phyloP scores from a whole-genome alignment of 2,329 filamentous ascomycete genomes.

The Nigrospora sphaerica region DNA sequence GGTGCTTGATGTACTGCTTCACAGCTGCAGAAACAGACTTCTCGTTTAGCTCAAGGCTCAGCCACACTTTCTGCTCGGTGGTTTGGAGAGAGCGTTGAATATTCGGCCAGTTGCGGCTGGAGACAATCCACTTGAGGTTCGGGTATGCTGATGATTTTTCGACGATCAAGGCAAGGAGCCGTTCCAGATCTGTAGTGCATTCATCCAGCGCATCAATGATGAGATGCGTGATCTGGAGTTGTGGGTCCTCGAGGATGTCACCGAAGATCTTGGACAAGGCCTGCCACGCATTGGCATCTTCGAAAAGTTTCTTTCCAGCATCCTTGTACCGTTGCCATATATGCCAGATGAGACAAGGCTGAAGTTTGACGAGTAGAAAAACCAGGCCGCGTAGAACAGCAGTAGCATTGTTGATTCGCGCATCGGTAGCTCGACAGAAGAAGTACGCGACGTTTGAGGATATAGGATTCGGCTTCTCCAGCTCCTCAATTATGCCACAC shows the following conservation, averaged over 20 bases:
- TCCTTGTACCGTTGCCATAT: slow-evolving; percentile 24
- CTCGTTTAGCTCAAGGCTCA: slow-evolving; percentile 30
- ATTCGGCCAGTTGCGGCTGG: slow-evolving; percentile 31
- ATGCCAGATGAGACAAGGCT: slow-evolving; percentile 24
- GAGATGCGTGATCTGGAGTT: slow-evolving; percentile 13
- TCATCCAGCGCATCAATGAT: slow-evolving; percentile 2
- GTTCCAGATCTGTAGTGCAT: neutral
- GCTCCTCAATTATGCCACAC: slow-evolving; percentile 15
- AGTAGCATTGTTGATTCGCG: slow-evolving; percentile 26
- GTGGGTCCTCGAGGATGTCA: slow-evolving; percentile 28
- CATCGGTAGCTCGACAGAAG: slow-evolving; percentile 34
- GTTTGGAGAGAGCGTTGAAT: slow-evolving; percentile 26
- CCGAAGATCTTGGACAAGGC: slow-evolving; percentile 28
- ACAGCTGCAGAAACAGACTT: slow-evolving; percentile 25
- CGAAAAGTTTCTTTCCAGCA: slow-evolving; percentile 27
- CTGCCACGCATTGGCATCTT: slow-evolving; percentile 28
- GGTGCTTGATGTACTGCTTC: slow-evolving; percentile 22
- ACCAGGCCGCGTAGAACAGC: slow-evolving; percentile 36
- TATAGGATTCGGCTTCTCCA: slow-evolving; percentile 4
- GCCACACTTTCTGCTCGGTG: slow-evolving; percentile 8
- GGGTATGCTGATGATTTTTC: neutral
- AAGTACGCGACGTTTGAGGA: slow-evolving; percentile 20
- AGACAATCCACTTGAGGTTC: slow-evolving; percentile 32
- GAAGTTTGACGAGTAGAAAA: slow-evolving; percentile 26
- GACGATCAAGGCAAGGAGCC: slow-evolving; percentile 3